Evolutionary conservation across 1,284 basidiomycete species (phyloP).

Genomic region (Cryptococcus floricola): DNA sequence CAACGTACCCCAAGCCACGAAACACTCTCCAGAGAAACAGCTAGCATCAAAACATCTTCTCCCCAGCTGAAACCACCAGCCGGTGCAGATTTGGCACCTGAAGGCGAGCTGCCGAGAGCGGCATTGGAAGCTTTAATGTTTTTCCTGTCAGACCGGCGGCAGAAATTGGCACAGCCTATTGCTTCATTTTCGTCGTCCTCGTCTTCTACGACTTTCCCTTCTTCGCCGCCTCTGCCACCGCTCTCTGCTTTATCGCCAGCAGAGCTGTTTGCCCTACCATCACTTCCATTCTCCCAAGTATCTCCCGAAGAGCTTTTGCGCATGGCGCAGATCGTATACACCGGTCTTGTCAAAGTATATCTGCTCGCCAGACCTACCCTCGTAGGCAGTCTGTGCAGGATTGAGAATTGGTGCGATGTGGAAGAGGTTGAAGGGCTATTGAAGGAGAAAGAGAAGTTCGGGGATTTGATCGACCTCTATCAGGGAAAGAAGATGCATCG

Average conservation of each 20-base stretch:
- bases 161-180: conserved; percentile 74
- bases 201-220: conserved; percentile 34
- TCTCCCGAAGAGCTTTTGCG: conserved; percentile 75
- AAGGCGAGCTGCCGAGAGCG: conserved; percentile 23
- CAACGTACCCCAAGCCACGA: no score
- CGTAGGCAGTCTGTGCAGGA: conserved; percentile 80
- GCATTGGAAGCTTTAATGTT: conserved; percentile 53
- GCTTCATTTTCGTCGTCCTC: conserved; percentile 64
- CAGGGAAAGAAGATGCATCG: conserved; percentile 92
- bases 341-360: conserved; percentile 91
- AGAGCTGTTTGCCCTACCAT: conserved; percentile 66
- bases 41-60: conserved; percentile 6
- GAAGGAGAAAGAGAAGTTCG: conserved; percentile 78
- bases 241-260: conserved; percentile 54
- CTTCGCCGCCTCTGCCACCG: conserved; percentile 51
- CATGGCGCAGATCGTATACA: conserved; percentile 91
- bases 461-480: conserved; percentile 87
- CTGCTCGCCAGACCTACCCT: conserved; percentile 76
- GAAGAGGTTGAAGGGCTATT: conserved; percentile 88
- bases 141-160: conserved; percentile 74
- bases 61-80: no score
- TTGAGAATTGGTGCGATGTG: conserved; percentile 97
- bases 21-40: neutral
- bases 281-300: conserved; percentile 64
- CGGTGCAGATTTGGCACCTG: no score